phyloP scores from a whole-genome alignment of 352 stramenopile species.

The Globisporangium cederbergense region DNA sequence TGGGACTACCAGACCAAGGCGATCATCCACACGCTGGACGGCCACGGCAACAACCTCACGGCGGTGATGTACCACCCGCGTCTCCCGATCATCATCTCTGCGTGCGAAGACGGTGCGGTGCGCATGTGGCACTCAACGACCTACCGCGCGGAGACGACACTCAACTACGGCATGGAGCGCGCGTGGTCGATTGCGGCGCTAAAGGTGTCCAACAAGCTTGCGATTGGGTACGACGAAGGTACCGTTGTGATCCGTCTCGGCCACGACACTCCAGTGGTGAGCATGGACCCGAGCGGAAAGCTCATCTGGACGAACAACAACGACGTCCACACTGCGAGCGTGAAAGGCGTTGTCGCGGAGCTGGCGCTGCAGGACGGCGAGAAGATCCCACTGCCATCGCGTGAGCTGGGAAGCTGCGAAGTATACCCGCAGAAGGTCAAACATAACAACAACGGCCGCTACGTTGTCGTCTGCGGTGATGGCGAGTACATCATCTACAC shows the following conservation, averaged over 20 bases:
- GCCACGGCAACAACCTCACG: slow-evolving; percentile 99
- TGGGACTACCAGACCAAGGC: slow-evolving; percentile 99
- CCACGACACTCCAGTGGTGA: slow-evolving; percentile 96
- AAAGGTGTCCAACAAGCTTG: slow-evolving; percentile 87
- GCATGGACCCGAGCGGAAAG: slow-evolving; percentile 97
- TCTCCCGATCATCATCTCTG: slow-evolving; percentile 97
- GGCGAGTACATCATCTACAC: slow-evolving; percentile 99
- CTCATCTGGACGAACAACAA: slow-evolving; percentile 99
- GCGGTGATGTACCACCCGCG: slow-evolving; percentile 98
- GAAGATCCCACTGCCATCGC: slow-evolving; percentile 70
- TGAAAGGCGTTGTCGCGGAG: slow-evolving; percentile 87
- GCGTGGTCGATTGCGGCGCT: slow-evolving; percentile 93
- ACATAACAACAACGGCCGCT: slow-evolving; percentile 99
- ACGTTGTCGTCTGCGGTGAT: slow-evolving; percentile 98
- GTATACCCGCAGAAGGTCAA: slow-evolving; percentile 97
- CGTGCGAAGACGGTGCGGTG: slow-evolving; percentile 96
- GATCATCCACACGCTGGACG: slow-evolving; percentile 98
- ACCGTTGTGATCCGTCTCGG: slow-evolving; percentile 97
- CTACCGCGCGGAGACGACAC: slow-evolving; percentile 96
- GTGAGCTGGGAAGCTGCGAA: slow-evolving; percentile 96
- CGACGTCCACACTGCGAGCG: slow-evolving; percentile 94
- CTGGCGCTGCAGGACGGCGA: slow-evolving; percentile 87
- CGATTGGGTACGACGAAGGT: slow-evolving; percentile 94
- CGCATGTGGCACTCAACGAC: slow-evolving; percentile 93
- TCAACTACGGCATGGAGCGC: slow-evolving; percentile 99